Conservation (phyloP, 371 early-diverging fungal species). For the Mortierella sp. region DNA sequence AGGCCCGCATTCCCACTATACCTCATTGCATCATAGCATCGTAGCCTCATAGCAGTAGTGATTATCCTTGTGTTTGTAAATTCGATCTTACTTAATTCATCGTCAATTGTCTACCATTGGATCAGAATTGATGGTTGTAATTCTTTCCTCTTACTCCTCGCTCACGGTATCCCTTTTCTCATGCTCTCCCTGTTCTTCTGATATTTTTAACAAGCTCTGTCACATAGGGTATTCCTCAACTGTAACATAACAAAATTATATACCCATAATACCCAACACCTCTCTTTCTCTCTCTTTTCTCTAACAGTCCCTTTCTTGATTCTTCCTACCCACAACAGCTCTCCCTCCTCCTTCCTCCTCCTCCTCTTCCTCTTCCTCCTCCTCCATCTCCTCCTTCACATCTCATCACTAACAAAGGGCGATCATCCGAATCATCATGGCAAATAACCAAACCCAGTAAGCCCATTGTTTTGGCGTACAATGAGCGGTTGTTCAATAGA, state of each 20-base stretch:
- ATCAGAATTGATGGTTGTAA: background rate
- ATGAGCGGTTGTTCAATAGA: background rate
- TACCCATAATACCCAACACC: background rate
- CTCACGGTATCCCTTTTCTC: background rate
- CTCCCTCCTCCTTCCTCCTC: no score
- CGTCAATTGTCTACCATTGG: no score
- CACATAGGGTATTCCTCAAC: background rate
- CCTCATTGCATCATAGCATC: no score
- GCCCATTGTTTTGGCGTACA: background rate
- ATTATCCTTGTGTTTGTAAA: background rate
- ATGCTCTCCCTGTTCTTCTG: background rate
- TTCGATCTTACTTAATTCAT: no score
- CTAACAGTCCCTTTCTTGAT: background rate
- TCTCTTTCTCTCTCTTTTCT: constrained; percentile 11
- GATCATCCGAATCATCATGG: constrained; percentile 28
- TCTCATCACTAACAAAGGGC: constrained; percentile 12
- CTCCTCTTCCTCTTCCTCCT: constrained; percentile 17
- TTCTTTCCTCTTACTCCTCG: constrained; percentile 21
- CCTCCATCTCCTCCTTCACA: background rate
- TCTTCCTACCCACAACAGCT: constrained; percentile 9
- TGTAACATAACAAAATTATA: background rate
- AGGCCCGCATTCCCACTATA: background rate
- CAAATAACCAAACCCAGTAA: constrained; percentile 53
- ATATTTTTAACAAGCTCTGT: constrained; percentile 3
- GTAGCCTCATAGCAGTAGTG: background rate